Evolutionary conservation across 257 asterid species (phyloP).

Genomic region (Nicotiana knightiana): DNA sequence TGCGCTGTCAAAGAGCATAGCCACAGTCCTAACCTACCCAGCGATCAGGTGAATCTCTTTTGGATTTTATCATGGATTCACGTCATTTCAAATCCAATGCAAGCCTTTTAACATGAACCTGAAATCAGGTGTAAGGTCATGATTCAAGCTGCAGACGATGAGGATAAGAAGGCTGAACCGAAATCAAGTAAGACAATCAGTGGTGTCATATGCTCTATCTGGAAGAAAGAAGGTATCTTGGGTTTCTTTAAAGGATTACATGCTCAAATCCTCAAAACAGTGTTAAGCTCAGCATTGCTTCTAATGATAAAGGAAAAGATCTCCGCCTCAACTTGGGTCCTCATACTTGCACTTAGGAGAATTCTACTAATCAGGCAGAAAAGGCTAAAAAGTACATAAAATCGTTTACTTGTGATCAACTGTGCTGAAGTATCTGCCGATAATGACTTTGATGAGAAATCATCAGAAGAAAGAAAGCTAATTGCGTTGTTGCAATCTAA

Average conservation of each 20-base stretch:
- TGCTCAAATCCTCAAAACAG: conserved; percentile 47
- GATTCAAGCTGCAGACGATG: conserved; percentile 41
- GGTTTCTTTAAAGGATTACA: conserved; percentile 40
- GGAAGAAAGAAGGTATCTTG: conserved; percentile 34
- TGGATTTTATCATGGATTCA: background rate
- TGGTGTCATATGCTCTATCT: conserved; percentile 23
- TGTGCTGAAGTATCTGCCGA: background rate
- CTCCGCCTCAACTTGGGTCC: conserved; percentile 37
- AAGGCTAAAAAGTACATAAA: conserved; percentile 22
- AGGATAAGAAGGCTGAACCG: conserved; percentile 15
- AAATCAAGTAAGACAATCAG: conserved; percentile 24
- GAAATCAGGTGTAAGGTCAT: conserved; percentile 40
- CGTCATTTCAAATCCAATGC: background rate
- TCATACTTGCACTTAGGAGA: conserved; percentile 29
- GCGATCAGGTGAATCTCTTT: conserved; percentile 32
- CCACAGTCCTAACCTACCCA: conserved; percentile 39
- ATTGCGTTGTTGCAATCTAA: background rate
- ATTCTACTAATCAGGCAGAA: conserved; percentile 16
- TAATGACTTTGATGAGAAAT: background rate
- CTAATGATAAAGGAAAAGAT: conserved; percentile 45
- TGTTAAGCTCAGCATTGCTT: conserved; percentile 40
- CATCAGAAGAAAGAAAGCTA: background rate
- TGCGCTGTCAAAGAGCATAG: conserved; percentile 42
- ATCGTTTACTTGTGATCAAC: background rate
- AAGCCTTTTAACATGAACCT: background rate